phyloP scores from a whole-genome alignment of 2,329 filamentous ascomycete species.

The Calycina marina region DNA sequence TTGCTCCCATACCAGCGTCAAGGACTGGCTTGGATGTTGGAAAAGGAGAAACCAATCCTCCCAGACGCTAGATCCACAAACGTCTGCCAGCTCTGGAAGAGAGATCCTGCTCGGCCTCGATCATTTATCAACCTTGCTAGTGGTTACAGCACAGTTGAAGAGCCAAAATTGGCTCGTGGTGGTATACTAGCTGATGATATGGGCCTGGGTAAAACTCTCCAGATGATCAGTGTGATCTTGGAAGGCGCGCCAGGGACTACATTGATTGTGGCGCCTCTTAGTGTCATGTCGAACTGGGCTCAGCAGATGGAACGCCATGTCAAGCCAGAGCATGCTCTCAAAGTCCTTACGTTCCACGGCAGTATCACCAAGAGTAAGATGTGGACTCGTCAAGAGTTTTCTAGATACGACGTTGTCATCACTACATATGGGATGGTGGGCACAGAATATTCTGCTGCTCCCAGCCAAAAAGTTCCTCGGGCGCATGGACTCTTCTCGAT shows the following conservation, averaged over 20 bases:
- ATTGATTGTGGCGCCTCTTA: conserved; percentile 67
- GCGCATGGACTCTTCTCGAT: conserved; percentile 43
- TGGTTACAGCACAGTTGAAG: conserved; percentile 42
- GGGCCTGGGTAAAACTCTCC: conserved; percentile 84
- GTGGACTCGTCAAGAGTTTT: conserved; percentile 39
- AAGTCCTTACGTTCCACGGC: conserved; percentile 63
- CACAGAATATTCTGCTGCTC: conserved; percentile 41
- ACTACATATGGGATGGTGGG: conserved; percentile 72
- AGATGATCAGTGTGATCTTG: conserved; percentile 68
- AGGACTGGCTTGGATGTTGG: conserved; percentile 67
- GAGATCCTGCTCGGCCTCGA: conserved; percentile 23
- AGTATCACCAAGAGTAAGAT: conserved; percentile 38
- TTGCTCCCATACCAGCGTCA: conserved; percentile 69
- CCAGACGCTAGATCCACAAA: conserved; percentile 44
- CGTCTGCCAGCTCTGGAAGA: conserved; percentile 67
- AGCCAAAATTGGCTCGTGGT: conserved; percentile 56
- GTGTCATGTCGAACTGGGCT: conserved; percentile 84
- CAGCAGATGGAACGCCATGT: conserved; percentile 65
- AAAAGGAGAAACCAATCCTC: conserved; percentile 56
- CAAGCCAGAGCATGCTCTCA: conserved; percentile 43
- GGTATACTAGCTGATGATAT: conserved; percentile 87
- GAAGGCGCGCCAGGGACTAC: conserved; percentile 42
- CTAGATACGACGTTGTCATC: conserved; percentile 60
- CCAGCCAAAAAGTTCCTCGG: conserved; percentile 28
- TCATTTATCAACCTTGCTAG: conserved; percentile 56